A percentile compares a stretch with the other conserved stretches of the same genome.
Conservation (phyloP, 805 yeast genomes). For the Starmerella apicola region DNA sequence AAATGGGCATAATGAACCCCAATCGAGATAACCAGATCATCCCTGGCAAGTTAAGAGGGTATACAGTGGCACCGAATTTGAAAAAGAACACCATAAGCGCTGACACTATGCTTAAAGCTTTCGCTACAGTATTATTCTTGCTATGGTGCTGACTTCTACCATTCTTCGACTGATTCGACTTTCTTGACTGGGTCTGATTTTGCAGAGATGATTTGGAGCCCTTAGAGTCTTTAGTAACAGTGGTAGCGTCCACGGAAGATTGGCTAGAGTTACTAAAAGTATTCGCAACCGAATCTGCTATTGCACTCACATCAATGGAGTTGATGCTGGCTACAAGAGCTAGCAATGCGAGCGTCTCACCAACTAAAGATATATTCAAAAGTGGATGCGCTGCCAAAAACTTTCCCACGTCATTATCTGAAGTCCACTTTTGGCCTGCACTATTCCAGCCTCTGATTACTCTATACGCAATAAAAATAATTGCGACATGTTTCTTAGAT, state of each 20-base stretch:
- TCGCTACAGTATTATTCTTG: too few relatives aligned
- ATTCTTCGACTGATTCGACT: too few relatives aligned
- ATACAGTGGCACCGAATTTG: slow-evolving; percentile 41
- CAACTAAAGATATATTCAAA: slow-evolving; percentile 16
- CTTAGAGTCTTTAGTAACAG: too few relatives aligned
- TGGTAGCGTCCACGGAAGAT: too few relatives aligned
- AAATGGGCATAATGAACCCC: slow-evolving; percentile 3
- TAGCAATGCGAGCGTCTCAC: background rate
- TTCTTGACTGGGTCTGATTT: too few relatives aligned
- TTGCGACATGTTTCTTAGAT: slow-evolving; percentile 8
- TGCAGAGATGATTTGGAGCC: too few relatives aligned
- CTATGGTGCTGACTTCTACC: too few relatives aligned
- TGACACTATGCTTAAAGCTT: slow-evolving; percentile 37
- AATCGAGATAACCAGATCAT: slow-evolving; percentile 13
- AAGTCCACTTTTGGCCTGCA: slow-evolving; percentile 71
- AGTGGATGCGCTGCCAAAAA: slow-evolving; percentile 27
- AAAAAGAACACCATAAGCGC: slow-evolving; percentile 38
- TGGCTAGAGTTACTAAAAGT: too few relatives aligned
- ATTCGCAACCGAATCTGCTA: background rate
- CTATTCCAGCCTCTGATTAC: slow-evolving; percentile 72
- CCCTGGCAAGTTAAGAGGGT: slow-evolving; percentile 16
- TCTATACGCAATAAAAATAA: slow-evolving; percentile 30
- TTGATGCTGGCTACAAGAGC: background rate
- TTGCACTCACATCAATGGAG: background rate
- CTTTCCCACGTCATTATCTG: slow-evolving; percentile 38